Conservation (phyloP, 495 filamentous ascomycete species). For the Penicillium atrosanguineum region DNA sequence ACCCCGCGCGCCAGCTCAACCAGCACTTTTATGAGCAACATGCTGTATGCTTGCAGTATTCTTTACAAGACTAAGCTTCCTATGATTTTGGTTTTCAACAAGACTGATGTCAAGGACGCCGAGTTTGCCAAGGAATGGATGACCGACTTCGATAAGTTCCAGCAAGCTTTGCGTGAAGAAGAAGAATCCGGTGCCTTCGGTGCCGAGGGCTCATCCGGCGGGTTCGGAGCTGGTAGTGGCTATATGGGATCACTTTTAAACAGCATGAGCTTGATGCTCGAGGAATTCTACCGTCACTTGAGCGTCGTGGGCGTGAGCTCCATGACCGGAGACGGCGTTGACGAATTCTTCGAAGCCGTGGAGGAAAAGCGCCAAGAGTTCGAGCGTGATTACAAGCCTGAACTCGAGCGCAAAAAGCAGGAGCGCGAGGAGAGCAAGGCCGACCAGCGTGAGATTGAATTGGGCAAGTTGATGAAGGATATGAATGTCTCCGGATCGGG, state of each 20-base stretch:
- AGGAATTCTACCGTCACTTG: conserved; percentile 94
- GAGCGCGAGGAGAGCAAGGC: conserved; percentile 72
- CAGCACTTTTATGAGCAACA: conserved; percentile 98
- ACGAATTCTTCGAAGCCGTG: conserved; percentile 90
- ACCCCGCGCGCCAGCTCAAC: conserved; percentile 90
- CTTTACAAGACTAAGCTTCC: conserved; percentile 97
- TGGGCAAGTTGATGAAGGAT: conserved; percentile 90
- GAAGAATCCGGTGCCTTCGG: conserved; percentile 77
- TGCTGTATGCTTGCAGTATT: conserved; percentile 98
- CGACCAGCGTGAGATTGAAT: conserved; percentile 68
- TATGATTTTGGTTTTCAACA: conserved; percentile 99
- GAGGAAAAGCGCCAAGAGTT: conserved; percentile 86
- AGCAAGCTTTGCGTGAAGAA: conserved; percentile 75
- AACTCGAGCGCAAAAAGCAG: conserved; percentile 74
- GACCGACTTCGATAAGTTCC: conserved; percentile 97
- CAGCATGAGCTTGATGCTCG: conserved; percentile 95
- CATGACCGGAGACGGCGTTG: conserved; percentile 87
- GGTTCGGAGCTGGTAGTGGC: conserved; percentile 71
- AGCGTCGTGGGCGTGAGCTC: conserved; percentile 90
- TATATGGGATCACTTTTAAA: conserved; percentile 97
- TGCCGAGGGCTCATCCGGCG: conserved; percentile 60
- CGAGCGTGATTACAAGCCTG: conserved; percentile 85
- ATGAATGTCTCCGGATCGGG: conserved; percentile 69
- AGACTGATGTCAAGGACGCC: conserved; percentile 91
- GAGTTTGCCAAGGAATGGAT: conserved; percentile 98